phyloP scores from a whole-genome alignment of 1,139 yeast genomes.

The Diutina ranongensis region DNA sequence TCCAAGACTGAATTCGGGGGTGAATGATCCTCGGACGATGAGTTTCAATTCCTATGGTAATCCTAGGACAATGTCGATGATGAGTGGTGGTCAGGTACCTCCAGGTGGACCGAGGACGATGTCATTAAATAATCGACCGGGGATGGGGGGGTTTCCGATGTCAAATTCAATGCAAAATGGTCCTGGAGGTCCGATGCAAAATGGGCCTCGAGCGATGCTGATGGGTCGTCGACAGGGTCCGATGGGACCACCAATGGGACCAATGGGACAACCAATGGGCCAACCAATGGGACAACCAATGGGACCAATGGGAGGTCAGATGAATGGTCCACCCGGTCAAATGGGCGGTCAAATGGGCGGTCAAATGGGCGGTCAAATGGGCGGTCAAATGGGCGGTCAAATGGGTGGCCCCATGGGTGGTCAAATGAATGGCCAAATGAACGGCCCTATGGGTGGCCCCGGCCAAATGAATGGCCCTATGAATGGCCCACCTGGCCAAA shows the following conservation, averaged over 20 bases:
- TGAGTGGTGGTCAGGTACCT: slow-evolving; percentile 11
- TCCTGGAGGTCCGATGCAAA: slow-evolving; percentile 1
- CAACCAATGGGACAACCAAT: not conserved
- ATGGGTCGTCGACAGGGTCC: slow-evolving; percentile 1
- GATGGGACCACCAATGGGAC: not conserved
- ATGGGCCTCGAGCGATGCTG: slow-evolving; percentile 2
- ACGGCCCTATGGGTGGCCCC: not conserved
- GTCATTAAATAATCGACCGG: slow-evolving; percentile 11
- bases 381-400: not conserved
- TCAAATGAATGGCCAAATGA: not conserved
- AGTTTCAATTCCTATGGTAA: slow-evolving; percentile 22
- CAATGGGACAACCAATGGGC: not conserved
- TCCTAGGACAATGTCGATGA: slow-evolving; percentile 4
- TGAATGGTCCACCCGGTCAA: not conserved
- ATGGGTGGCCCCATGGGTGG: not conserved
- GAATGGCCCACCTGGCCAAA: too few species aligned
- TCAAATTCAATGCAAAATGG: not conserved
- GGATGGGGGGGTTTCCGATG: not conserved
- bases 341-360: not conserved
- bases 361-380: too few species aligned
- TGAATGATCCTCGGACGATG: slow-evolving; percentile 40
- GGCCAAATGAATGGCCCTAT: not conserved
- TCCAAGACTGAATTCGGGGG: slow-evolving; percentile 26
- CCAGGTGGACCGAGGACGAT: slow-evolving; percentile 12
- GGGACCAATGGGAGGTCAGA: not conserved